Evolutionary conservation across 2,329 filamentous ascomycete species (phyloP), one percentile per base, ranked within the genome.

Genomic region (Venturia asperata): DNA sequence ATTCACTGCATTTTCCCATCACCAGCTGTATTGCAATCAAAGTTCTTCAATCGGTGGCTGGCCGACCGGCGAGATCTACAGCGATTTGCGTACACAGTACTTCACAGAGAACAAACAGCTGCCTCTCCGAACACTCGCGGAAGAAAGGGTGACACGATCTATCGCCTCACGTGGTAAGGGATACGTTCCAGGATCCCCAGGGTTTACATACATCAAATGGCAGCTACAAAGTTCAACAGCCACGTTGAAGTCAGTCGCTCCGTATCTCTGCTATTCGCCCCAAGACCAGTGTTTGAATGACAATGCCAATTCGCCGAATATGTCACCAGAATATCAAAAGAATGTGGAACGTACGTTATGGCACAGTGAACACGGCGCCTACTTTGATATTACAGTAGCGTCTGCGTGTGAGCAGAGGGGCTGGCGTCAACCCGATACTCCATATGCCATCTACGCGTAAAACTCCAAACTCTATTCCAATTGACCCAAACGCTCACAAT

Each of bases 401-500:
- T 15, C 1, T 37, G 10, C 15, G 30, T 39, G 1, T 21, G 30
- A 58, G 52, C 30, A 52, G 21, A 47, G 45, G 49, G 49, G 49
- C 49, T 17, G 24, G 52, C 30, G 52, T 58, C 6, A 58, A 27
- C 52, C 30, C 30, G 19, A 13, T 37, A 11, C 5, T 1, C 52
- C 37, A 34, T 37, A 58, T n/a, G 30, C 19, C 24, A 34, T 37
- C 27, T n/a, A 58, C 37, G 21, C 15, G 27, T 4, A n/a, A 58
- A 37, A 58, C 52, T n/a, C 52, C 52, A 37, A 58, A 58, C 52
- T 58, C 30, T 39, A 58, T n/a, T 10, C 30, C 30, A 58, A n/a
- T 1, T 15, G 13, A 15, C 30, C 52, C 52, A 58, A 58, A 58
- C 52, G 52, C 52, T 58, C 52, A 58, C 10, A 58, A 58, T 56